These are phyloP conservation scores for Apiospora kogelbergensis DNA, from an alignment of 2,329 filamentous ascomycete genomes.

Conservation along the genomic window DNA sequence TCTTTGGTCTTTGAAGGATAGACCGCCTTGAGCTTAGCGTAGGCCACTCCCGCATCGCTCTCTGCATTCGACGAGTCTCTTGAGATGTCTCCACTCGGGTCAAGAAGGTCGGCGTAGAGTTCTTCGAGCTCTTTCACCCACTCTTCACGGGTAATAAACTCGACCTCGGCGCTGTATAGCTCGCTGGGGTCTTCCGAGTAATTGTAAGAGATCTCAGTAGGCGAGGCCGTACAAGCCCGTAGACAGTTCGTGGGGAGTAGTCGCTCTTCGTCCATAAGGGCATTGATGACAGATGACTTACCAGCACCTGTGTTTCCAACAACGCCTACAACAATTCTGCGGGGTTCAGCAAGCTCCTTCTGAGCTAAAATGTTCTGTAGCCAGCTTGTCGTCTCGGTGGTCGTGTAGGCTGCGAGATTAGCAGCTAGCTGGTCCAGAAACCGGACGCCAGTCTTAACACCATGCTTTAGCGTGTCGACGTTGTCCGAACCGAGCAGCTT, in stretches of 20 bases:
- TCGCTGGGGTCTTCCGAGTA: constrained; percentile 24
- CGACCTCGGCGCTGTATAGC: constrained; percentile 28
- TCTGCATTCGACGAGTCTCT: constrained; percentile 21
- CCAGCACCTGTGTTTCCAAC: constrained; percentile 23
- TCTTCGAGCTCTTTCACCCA: constrained; percentile 25
- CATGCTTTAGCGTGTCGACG: background rate
- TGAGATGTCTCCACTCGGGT: constrained; percentile 22
- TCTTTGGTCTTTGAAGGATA: constrained; percentile 28
- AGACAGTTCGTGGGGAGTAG: constrained; percentile 39
- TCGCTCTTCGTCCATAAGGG: constrained; percentile 30
- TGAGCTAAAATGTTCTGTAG: background rate
- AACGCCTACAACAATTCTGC: constrained; percentile 17
- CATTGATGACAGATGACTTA: constrained; percentile 26
- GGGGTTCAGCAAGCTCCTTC: background rate
- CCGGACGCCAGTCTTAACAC: background rate
- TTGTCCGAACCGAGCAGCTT: background rate
- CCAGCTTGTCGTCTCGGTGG: background rate
- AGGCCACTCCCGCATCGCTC: constrained; percentile 27
- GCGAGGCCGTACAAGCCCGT: constrained; percentile 28
- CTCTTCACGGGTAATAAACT: constrained; percentile 26
- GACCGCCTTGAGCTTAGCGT: constrained; percentile 28
- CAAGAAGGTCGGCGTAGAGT: constrained; percentile 24
- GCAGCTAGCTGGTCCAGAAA: background rate
- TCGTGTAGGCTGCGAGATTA: background rate
- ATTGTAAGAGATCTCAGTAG: constrained; percentile 29